These are phyloP conservation scores for Penicillium olsonii DNA, from an alignment of 2,329 filamentous ascomycete species.

Conservation along the genomic window DNA sequence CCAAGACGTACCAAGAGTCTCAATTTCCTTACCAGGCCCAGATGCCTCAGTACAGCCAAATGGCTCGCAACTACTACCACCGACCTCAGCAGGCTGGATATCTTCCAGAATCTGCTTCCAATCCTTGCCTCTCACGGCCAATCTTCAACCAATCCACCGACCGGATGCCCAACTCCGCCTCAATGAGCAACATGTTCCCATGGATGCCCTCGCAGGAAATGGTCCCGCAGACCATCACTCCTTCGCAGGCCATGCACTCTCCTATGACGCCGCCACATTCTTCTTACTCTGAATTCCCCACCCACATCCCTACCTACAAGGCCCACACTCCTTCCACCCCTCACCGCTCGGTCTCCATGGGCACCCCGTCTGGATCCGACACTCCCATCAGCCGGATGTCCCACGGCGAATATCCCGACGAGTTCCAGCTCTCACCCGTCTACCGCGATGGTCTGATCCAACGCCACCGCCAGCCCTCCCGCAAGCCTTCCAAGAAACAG, in stretches of 20 bases:
- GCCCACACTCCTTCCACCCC: slow-evolving; percentile 40
- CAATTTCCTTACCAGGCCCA: slow-evolving; percentile 35
- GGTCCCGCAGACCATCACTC: slow-evolving; percentile 39
- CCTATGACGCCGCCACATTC: slow-evolving; percentile 41
- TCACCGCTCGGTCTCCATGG: slow-evolving; percentile 37
- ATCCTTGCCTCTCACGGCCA: slow-evolving; percentile 41
- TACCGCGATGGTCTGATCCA: slow-evolving; percentile 34
- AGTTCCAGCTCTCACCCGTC: slow-evolving; percentile 36
- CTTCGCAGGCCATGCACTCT: slow-evolving; percentile 34
- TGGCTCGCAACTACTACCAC: slow-evolving; percentile 38
- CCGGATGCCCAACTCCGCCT: slow-evolving; percentile 35
- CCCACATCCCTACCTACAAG: slow-evolving; percentile 36
- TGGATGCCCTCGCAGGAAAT: slow-evolving; percentile 40
- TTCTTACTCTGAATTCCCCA: slow-evolving; percentile 40
- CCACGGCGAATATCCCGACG: slow-evolving; percentile 38
- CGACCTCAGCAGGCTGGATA: slow-evolving; percentile 34
- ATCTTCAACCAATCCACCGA: slow-evolving; percentile 40
- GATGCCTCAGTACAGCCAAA: slow-evolving; percentile 38
- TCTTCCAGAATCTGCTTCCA: slow-evolving; percentile 41
- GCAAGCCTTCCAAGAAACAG: slow-evolving; percentile 40
- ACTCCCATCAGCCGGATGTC: slow-evolving; percentile 40
- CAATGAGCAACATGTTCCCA: slow-evolving; percentile 40
- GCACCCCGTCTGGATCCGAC: slow-evolving; percentile 36
- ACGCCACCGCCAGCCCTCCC: slow-evolving; percentile 34
- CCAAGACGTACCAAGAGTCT: slow-evolving; percentile 38